Conservation (phyloP, 495 filamentous ascomycete genomes). For the Saxophila tyrrhenica region DNA sequence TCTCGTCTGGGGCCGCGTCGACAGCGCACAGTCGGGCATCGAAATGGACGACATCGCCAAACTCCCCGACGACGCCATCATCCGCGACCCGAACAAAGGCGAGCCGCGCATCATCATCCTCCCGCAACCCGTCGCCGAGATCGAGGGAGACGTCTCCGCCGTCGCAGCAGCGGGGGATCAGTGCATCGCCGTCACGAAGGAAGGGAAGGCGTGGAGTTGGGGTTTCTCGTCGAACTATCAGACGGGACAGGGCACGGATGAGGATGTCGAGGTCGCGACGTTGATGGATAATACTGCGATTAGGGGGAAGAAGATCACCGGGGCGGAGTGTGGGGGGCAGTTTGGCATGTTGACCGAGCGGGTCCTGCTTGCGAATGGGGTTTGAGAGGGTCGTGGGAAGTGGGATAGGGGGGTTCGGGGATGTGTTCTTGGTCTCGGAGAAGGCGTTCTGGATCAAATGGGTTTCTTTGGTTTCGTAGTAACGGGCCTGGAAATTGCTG, state of each 20-base stretch:
- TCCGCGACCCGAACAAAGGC: constrained; percentile 41
- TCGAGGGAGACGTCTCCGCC: constrained; percentile 6
- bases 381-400: no score
- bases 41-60: constrained; percentile 35
- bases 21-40: constrained; percentile 52
- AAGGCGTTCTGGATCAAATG: no score
- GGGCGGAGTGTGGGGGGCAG: constrained; percentile 52
- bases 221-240: constrained; percentile 58
- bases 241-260: constrained; percentile 48
- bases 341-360: constrained; percentile 45
- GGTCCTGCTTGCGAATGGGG: no score
- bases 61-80: constrained; percentile 36
- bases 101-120: constrained; percentile 46
- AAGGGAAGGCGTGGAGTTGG: constrained; percentile 57
- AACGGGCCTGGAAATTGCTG: no score
- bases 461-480: no score
- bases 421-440: no score
- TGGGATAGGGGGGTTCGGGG: no score
- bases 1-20: constrained; percentile 58
- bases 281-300: constrained; percentile 53
- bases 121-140: constrained; percentile 37
- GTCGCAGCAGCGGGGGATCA: constrained; percentile 45
- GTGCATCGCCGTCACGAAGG: constrained; percentile 45
- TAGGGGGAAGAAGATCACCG: constrained; percentile 44
- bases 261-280: constrained; percentile 45